phyloP scores from a whole-genome alignment of 768 basidiomycete species.

The Kwoniella dendrophila region DNA sequence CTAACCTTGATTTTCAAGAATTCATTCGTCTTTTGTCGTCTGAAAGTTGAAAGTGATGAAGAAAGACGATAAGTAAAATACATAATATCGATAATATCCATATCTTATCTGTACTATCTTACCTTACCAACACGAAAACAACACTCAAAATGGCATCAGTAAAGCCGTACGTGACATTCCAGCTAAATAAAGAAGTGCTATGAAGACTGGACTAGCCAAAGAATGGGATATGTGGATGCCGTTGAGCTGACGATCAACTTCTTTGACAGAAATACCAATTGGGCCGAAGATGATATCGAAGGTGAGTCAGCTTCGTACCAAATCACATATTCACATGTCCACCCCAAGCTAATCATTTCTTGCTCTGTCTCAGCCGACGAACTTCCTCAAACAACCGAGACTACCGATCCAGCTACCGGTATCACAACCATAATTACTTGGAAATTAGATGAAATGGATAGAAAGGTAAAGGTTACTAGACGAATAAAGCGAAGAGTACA shows the following conservation, averaged over 20 bases:
- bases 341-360: not conserved
- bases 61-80: conserved; percentile 7
- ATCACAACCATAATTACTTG: conserved; percentile 83
- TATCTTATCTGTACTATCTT: not conserved
- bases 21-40: not conserved
- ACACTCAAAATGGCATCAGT: conserved; percentile 27
- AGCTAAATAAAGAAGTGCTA: not conserved
- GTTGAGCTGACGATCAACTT: not conserved
- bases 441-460: conserved; percentile 83
- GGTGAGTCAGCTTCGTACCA: conserved; percentile 13
- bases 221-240: too few species aligned
- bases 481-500: conserved; percentile 82
- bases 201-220: not conserved
- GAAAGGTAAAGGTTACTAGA: conserved; percentile 91
- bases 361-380: conserved; percentile 22
- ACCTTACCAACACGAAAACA: not conserved
- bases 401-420: conserved; percentile 74
- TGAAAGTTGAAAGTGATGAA: not conserved
- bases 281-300: conserved; percentile 46
- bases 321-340: too few species aligned
- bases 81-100: not conserved
- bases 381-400: conserved; percentile 62
- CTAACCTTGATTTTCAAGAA: conserved; percentile 1
- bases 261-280: conserved; percentile 34
- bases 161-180: conserved; percentile 20